A percentile compares a stretch with the other conserved stretches of the same genome.
These are phyloP conservation scores for Exophiala oligosperma DNA, from an alignment of 2,329 filamentous ascomycete genomes.

Conservation along the genomic window DNA sequence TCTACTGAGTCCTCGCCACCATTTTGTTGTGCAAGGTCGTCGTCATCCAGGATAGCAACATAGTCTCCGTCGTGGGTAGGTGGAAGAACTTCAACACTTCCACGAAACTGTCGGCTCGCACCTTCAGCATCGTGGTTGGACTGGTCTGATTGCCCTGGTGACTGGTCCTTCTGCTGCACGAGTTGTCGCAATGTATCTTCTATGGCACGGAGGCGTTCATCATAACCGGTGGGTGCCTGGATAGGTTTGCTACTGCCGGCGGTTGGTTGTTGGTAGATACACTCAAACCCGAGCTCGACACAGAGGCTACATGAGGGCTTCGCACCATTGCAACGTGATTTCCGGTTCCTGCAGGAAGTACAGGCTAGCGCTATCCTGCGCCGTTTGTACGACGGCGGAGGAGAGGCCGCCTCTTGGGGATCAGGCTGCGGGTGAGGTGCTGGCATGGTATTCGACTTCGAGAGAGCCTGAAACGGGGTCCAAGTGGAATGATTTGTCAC, in stretches of 20 bases:
- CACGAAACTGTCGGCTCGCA: neutral
- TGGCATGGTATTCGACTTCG: constrained; percentile 1
- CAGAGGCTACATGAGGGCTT: constrained; percentile 47
- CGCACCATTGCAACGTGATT: constrained; percentile 45
- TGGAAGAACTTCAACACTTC: neutral
- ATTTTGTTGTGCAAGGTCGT: constrained; percentile 11
- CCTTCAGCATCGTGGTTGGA: constrained; percentile 1
- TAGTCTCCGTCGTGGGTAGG: constrained; percentile 15
- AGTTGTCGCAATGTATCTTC: constrained; percentile 21
- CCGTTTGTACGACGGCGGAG: constrained; percentile 33
- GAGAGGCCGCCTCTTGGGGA: constrained; percentile 15
- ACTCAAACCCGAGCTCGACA: constrained; percentile 44
- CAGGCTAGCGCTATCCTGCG: constrained; percentile 42
- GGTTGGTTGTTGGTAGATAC: constrained; percentile 37
- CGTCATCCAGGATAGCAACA: constrained; percentile 21
- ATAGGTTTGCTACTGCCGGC: constrained; percentile 13
- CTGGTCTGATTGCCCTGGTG: constrained; percentile 2
- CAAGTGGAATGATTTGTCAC: constrained; percentile 11
- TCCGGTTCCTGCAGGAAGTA: constrained; percentile 38
- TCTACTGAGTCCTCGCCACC: constrained; percentile 34
- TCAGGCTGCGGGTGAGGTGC: constrained; percentile 1
- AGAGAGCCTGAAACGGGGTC: constrained; percentile 4
- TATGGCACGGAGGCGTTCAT: constrained; percentile 23
- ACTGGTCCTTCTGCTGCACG: constrained; percentile 13
- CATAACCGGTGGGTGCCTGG: constrained; percentile 11